Base-by-base conservation (phyloP, 164 flowering plant genomes). In the Dillenia turbinata region DNA sequence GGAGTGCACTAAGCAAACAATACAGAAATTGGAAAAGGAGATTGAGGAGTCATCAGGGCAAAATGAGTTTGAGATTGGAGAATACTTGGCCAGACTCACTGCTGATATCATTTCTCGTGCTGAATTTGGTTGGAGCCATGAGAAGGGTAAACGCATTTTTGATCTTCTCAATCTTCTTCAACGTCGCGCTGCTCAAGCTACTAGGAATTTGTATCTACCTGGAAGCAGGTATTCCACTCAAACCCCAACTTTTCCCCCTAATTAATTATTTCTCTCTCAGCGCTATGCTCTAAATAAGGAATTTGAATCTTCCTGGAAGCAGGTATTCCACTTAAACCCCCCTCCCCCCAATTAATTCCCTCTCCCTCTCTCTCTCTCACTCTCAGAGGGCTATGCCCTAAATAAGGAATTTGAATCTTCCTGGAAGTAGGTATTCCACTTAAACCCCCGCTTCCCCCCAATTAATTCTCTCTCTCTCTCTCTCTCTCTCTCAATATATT, bases 31-130 rank as follows among this genome's bases (percentile, higher is more conserved):
- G 26, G 59, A 72, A 56, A 69, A 67, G 12, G 75, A 64, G 3
- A 71, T 78, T 1, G 75, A 71, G 40, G 40, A 33, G 40, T 33
- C 40, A 48, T 62, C 75, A 8, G 92, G 95, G 10, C 60, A 74
- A 56, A 69, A 50, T 0, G 97, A 91, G 78, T 64, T 94, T 12
- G 97, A 94, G 64, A 89, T 94, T 3, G 82, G 97, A 0, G 82
- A 83, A 40, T 75, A 80, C 71, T 77, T 94, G 87, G 76, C 80
- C 52, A 71, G 72, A 11, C 79, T 91, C 50, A 86, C 98, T 1
- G 91, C 87, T 0, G 96, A 91, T n/a, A 91, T 94, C 6, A 94
- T 94, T 47, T 83, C 97, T 1, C 67, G 87, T 19, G 83, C 96
- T 0, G 96, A 87, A 57, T 94, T 94, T 49, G 92, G 80, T 50